These are phyloP conservation scores for Venturia asperata DNA, from an alignment of 2,329 filamentous ascomycete species.

Conservation along the genomic window DNA sequence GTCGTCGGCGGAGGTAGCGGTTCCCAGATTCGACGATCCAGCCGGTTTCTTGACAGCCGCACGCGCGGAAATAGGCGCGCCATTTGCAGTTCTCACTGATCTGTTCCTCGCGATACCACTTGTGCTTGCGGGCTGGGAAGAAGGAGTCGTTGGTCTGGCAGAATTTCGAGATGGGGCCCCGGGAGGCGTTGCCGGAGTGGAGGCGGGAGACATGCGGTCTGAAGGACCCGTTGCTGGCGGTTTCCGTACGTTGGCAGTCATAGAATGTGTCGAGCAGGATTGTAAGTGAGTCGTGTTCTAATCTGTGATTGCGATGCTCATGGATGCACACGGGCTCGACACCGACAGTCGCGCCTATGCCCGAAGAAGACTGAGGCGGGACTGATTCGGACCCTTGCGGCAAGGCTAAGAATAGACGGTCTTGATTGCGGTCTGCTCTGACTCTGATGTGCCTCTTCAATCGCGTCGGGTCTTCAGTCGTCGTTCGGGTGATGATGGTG, in stretches of 20 bases:
- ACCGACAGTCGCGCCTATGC: constrained; percentile 1
- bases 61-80: constrained; percentile 35
- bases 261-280: background rate
- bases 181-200: constrained; percentile 29
- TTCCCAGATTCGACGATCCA: constrained; percentile 30
- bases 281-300: background rate
- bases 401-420: constrained; percentile 1
- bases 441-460: background rate
- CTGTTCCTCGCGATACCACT: constrained; percentile 29
- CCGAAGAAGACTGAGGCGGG: background rate
- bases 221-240: constrained; percentile 30
- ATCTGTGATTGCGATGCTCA: background rate
- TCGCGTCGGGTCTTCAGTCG: background rate
- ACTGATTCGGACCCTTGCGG: background rate
- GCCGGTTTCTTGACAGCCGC: constrained; percentile 28
- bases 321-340: background rate
- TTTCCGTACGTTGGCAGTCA: constrained; percentile 25
- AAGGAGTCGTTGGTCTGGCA: constrained; percentile 27
- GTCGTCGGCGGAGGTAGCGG: constrained; percentile 28
- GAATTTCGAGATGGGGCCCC: constrained; percentile 30
- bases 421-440: background rate
- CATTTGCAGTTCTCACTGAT: constrained; percentile 27
- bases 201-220: constrained; percentile 25
- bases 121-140: constrained; percentile 21
- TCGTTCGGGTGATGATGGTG: background rate